These are phyloP conservation scores for Fimicolochytrium jonesii DNA, from an alignment of 192 early-diverging fungal species.

Conservation along the genomic window DNA sequence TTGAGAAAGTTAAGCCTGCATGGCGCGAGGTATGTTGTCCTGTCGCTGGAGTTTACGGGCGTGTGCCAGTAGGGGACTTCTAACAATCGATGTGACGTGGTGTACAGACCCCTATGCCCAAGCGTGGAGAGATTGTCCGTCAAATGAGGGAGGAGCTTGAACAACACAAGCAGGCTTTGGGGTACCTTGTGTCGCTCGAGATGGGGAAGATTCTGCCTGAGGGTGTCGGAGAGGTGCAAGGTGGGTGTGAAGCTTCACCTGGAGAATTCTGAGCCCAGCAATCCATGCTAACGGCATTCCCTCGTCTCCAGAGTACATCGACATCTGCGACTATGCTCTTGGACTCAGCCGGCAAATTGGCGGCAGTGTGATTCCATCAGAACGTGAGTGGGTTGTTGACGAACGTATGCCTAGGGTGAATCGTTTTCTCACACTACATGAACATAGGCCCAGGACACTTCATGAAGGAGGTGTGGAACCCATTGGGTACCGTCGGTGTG, in stretches of 20 bases:
- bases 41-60: too few species aligned
- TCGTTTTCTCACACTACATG: too few species aligned
- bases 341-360: slow-evolving; percentile 78
- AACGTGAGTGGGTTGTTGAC: slow-evolving; percentile 35
- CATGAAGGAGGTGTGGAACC: slow-evolving; percentile 96
- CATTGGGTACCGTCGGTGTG: slow-evolving; percentile 86
- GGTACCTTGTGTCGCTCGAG: slow-evolving; percentile 83
- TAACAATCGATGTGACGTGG: not conserved
- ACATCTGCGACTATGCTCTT: slow-evolving; percentile 87
- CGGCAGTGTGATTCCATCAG: slow-evolving; percentile 81
- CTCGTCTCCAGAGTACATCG: slow-evolving; percentile 71
- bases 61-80: too few species aligned
- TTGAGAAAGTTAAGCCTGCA: slow-evolving; percentile 59
- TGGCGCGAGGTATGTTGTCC: slow-evolving; percentile 60
- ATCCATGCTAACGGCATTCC: too few species aligned
- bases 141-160: slow-evolving; percentile 82
- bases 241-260: not conserved
- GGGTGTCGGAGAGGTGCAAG: slow-evolving; percentile 87
- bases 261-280: too few species aligned
- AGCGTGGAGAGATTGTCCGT: slow-evolving; percentile 84
- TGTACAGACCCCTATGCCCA: slow-evolving; percentile 60
- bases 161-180: slow-evolving; percentile 71
- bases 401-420: too few species aligned
- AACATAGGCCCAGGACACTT: slow-evolving; percentile 79
- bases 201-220: slow-evolving; percentile 95